Conservation (phyloP, 192 early-diverging fungal genomes). For the Coemansia sp. region DNA sequence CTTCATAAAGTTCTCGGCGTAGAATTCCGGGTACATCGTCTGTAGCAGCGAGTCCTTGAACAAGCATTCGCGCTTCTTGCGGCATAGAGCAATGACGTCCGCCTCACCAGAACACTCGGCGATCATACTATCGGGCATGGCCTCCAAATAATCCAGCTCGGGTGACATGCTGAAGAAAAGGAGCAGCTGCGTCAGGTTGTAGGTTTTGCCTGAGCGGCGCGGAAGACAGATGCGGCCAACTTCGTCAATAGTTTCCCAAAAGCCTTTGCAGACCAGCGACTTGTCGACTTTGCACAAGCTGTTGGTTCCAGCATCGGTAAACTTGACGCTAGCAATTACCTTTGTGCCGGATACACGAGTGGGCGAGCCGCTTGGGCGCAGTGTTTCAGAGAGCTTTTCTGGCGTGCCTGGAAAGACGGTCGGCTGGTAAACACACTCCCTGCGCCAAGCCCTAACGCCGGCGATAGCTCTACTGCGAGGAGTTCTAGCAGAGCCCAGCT, state of each 20-base stretch:
- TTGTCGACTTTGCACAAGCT: conserved; percentile 45
- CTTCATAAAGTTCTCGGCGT: conserved; percentile 35
- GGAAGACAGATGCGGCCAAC: conserved; percentile 41
- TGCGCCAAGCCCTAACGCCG: background rate
- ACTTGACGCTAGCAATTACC: conserved; percentile 20
- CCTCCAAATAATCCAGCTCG: conserved; percentile 9
- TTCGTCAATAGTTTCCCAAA: conserved; percentile 30
- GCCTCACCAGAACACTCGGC: background rate
- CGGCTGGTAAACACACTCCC: background rate
- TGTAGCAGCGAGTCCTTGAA: conserved; percentile 30
- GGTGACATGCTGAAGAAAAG: conserved; percentile 35
- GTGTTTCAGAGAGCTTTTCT: conserved; percentile 21
- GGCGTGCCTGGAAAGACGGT: conserved; percentile 2
- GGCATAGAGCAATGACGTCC: conserved; percentile 24
- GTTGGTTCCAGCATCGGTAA: conserved; percentile 19
- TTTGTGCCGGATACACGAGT: conserved; percentile 36
- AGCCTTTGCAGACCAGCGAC: conserved; percentile 40
- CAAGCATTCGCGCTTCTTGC: conserved; percentile 29
- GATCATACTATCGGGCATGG: conserved; percentile 15
- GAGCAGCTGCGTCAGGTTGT: conserved; percentile 45
- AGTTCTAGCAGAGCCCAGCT: background rate
- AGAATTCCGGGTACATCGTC: conserved; percentile 28
- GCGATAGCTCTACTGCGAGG: background rate
- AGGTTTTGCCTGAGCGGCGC: conserved; percentile 41
- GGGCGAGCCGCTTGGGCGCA: conserved; percentile 40